Conservation (phyloP, 176 grass and related monocot species). For the Puccinellia tenuiflora region DNA sequence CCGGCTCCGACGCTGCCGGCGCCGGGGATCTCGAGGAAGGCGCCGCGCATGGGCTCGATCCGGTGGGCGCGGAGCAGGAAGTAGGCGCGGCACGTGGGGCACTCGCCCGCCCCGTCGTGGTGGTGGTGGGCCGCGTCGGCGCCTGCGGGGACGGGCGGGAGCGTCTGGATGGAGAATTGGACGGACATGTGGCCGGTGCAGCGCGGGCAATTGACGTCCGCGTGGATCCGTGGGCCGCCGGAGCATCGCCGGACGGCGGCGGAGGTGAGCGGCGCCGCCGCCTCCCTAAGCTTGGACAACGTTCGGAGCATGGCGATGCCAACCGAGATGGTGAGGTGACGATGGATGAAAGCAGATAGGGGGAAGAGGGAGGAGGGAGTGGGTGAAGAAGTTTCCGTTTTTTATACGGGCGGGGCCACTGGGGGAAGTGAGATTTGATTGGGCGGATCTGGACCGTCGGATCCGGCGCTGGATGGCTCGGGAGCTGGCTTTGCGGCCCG, state of each 20-base stretch:
- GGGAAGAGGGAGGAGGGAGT: conserved; percentile 17
- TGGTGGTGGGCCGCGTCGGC: not conserved
- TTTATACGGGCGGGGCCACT: conserved; percentile 31
- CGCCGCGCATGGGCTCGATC: conserved; percentile 63
- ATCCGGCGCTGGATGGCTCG: conserved; percentile 5
- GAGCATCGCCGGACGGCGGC: conserved; percentile 24
- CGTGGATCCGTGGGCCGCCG: conserved; percentile 45
- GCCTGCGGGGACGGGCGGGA: not conserved
- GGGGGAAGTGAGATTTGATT: conserved; percentile 52
- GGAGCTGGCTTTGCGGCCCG: conserved; percentile 25
- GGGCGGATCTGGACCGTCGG: conserved; percentile 37
- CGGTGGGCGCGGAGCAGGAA: conserved; percentile 62
- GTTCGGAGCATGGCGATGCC: conserved; percentile 32
- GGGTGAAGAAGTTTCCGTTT: conserved; percentile 8
- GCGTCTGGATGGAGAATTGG: conserved; percentile 44
- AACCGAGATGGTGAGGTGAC: not conserved
- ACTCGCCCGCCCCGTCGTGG: conserved; percentile 41
- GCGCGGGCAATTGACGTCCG: conserved; percentile 59
- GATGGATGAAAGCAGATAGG: conserved; percentile 2
- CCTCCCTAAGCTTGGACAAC: conserved; percentile 41
- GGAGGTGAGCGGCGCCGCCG: conserved; percentile 26
- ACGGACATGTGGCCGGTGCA: conserved; percentile 51
- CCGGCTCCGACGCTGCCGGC: conserved; percentile 8
- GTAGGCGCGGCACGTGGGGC: conserved; percentile 44
- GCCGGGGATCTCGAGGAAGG: conserved; percentile 65